Evolutionary conservation across 306 rosid genomes (phyloP).

Genomic region (Spatholobus suberectus): DNA sequence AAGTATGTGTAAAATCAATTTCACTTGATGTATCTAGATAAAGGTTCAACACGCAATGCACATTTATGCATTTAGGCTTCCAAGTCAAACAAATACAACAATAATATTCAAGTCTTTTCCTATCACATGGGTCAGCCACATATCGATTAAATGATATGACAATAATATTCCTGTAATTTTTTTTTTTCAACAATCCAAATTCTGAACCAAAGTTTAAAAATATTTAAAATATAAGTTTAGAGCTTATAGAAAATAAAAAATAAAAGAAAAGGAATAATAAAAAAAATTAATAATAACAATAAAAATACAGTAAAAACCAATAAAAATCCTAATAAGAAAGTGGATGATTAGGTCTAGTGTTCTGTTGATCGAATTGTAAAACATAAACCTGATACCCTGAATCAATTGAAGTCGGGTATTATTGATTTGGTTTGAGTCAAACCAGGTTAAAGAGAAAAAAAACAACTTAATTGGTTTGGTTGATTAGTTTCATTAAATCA

Average conservation of each 20-base stretch:
- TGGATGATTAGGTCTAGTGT: not conserved
- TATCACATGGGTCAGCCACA: no score
- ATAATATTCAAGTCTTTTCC: not conserved
- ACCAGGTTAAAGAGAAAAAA: not conserved
- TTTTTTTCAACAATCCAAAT: not conserved
- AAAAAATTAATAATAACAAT: no score
- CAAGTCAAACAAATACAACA: not conserved
- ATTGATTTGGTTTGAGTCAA: not conserved
- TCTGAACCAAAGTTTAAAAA: not conserved
- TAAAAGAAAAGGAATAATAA: no score
- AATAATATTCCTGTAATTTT: no score
- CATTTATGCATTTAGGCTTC: constrained; percentile 10
- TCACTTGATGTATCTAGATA: constrained; percentile 18
- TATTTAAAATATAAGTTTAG: not conserved
- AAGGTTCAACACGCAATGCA: constrained; percentile 7
- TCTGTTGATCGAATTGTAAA: not conserved
- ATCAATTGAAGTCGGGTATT: not conserved
- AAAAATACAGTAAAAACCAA: no score
- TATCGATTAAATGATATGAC: not conserved
- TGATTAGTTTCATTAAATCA: not conserved
- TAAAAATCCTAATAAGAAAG: not conserved
- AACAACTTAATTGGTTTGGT: not conserved
- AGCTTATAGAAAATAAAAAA: not conserved
- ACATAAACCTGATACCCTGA: not conserved
- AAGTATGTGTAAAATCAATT: constrained; percentile 31